Conservation (phyloP, 192 early-diverging fungal genomes). For the Backusella luteola region DNA sequence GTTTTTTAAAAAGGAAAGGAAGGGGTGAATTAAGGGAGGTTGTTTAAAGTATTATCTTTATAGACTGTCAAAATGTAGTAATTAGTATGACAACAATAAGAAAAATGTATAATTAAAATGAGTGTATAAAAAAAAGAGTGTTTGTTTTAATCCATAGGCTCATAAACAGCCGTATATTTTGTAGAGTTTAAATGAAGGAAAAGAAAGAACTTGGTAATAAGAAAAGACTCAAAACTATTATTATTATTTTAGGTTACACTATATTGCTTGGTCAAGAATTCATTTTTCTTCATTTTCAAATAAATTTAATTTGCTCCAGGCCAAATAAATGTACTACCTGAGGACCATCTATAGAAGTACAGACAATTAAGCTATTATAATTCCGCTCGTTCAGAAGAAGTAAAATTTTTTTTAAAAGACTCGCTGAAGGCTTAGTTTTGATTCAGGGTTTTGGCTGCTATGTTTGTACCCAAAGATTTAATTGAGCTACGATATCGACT, state of each 20-base stretch:
- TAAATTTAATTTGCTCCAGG: constrained; percentile 74
- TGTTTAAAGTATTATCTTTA: background rate
- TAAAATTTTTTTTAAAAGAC: too few relatives aligned
- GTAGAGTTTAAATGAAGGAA: background rate
- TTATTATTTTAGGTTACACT: constrained; percentile 4
- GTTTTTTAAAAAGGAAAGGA: background rate
- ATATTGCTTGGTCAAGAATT: constrained; percentile 35
- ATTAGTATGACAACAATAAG: background rate
- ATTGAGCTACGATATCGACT: constrained; percentile 86
- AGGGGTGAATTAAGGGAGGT: constrained; percentile 12
- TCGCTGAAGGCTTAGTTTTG: constrained; percentile 63
- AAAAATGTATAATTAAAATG: background rate
- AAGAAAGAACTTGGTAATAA: background rate
- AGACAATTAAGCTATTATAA: background rate
- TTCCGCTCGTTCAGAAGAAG: background rate
- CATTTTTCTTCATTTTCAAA: constrained; percentile 70
- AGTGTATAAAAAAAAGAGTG: background rate
- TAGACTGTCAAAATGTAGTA: constrained; percentile 10
- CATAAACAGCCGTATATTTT: background rate
- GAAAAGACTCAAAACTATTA: background rate
- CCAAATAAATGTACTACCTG: constrained; percentile 78
- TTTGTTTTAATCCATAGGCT: background rate
- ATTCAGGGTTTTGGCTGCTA: constrained; percentile 58
- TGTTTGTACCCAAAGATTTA: constrained; percentile 78
- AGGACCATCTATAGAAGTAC: constrained; percentile 51